Evolutionary conservation across 2,329 filamentous ascomycete species (phyloP), one percentile per base, ranked within the genome.

Genomic region (Aspergillus arachidicola): DNA sequence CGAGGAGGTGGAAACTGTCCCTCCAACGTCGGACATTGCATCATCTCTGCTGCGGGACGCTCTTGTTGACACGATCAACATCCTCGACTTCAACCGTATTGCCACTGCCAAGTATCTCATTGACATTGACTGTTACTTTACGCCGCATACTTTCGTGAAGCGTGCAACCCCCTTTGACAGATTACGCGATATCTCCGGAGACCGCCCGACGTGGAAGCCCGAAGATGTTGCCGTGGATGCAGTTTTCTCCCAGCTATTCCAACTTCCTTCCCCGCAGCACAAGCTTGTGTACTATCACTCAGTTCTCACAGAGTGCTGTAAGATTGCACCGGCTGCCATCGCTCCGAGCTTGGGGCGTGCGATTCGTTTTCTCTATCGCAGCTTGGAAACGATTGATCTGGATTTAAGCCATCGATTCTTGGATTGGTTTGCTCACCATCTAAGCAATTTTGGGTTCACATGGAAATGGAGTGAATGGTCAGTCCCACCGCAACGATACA

Each of bases 391-490:
- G 2, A 89, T 98, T 83, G 95, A 99, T 73, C 83, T 97, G 55
- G 94, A 98, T 79, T 82, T 99, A 50, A 86, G 84, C 61, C 91
- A 94, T 72, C 88, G 95, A 30, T 98, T 98, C 80, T 84, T 97
- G 75, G 94, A 98, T 76, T 99, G 95, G 95, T 99, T 99, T 75
- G 87, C 94, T 21, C 95, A 99, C 77, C 95, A 99, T 81, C 82
- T 99, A 69, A 97, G 94, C 81, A 99, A 99, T 81, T 99, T 99
- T 75, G 95, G 96, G 59, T 99, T 98, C 76, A 95, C 95, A 11
- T 99, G 95, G 95, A 98, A 98, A 80, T 99, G 95, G 95, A 90
- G 91, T 19, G 95, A 99, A 80, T 99, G 95, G 95, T 87, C 78
- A 71, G 83, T 79, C 48, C 38, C 16, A 36, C 41, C 9, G 14